Conservation (phyloP, 176 grass and related monocot genomes). For the Carex myosuroides region DNA sequence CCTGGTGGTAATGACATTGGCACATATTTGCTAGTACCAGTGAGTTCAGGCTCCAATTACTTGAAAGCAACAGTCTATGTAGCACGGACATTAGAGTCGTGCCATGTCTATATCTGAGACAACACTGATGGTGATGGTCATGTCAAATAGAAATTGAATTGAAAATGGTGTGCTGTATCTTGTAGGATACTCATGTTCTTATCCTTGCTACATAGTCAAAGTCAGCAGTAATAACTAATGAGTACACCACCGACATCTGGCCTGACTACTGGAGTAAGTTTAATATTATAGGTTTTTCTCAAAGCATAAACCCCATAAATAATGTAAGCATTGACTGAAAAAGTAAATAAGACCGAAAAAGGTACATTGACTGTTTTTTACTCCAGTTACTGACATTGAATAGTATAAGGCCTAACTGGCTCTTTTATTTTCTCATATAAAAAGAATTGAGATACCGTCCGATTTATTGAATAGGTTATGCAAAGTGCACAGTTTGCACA, state of each 20-base stretch:
- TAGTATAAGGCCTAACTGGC: too few relatives aligned
- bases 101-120: not conserved
- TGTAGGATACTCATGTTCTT: not conserved
- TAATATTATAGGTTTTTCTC: not conserved
- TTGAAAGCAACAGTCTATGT: not conserved
- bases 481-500: not conserved
- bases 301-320: not conserved
- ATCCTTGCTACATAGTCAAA: not conserved
- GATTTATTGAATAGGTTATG: not conserved
- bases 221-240: not conserved
- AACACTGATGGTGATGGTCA: not conserved
- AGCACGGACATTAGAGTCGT: not conserved
- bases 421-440: not conserved
- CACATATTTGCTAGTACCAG: not conserved
- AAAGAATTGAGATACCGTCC: not conserved
- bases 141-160: not conserved
- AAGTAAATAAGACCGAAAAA: not conserved
- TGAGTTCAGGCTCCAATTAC: not conserved
- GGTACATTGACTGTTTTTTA: not conserved
- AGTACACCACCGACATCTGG: not conserved
- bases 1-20: not conserved
- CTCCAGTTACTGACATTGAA: not conserved
- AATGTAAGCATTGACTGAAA: not conserved
- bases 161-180: not conserved
- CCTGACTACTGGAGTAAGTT: not conserved